A percentile compares a stretch with the other conserved stretches of the same genome.
phyloP scores from a whole-genome alignment of 208 protist genomes.

The Herpetomonas samuelpessoai region DNA sequence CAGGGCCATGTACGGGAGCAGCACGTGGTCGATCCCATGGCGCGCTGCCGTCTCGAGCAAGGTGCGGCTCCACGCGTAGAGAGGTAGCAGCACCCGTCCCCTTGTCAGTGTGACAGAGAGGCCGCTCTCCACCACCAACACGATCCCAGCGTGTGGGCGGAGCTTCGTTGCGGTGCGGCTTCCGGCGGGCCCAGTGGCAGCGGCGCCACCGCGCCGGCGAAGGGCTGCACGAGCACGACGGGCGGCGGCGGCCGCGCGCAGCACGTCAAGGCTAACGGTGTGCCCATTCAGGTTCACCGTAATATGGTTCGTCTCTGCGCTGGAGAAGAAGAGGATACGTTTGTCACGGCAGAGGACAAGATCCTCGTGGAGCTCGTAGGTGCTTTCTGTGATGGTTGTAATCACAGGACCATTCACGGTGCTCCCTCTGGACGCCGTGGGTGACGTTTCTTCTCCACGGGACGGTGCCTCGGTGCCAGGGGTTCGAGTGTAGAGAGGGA shows the following conservation, averaged over 20 bases:
- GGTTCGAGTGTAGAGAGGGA: not conserved
- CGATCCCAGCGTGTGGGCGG: slow-evolving; percentile 20
- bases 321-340: slow-evolving; percentile 66
- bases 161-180: slow-evolving; percentile 2
- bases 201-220: not conserved
- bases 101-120: slow-evolving; percentile 65
- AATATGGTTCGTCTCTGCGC: slow-evolving; percentile 62
- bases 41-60: slow-evolving; percentile 24
- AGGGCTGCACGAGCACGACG: not conserved
- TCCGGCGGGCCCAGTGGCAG: not conserved
- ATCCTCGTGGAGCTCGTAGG: slow-evolving; percentile 15
- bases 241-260: slow-evolving; percentile 1
- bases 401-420: not conserved
- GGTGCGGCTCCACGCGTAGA: slow-evolving; percentile 17
- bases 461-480: not conserved
- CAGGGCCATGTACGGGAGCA: slow-evolving; percentile 68
- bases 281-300: slow-evolving; percentile 62
- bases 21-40: slow-evolving; percentile 31
- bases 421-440: too few species aligned
- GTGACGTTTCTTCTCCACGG: not conserved
- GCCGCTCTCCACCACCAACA: slow-evolving; percentile 67
- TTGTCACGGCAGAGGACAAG: slow-evolving; percentile 34
- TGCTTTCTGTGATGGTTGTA: not conserved
- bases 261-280: slow-evolving; percentile 42
- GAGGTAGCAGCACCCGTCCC: slow-evolving; percentile 60